Evolutionary conservation across 176 grass and related monocot species (phyloP), one percentile per base, ranked within the genome.

Genomic region (Bonia amplexicaulis): DNA sequence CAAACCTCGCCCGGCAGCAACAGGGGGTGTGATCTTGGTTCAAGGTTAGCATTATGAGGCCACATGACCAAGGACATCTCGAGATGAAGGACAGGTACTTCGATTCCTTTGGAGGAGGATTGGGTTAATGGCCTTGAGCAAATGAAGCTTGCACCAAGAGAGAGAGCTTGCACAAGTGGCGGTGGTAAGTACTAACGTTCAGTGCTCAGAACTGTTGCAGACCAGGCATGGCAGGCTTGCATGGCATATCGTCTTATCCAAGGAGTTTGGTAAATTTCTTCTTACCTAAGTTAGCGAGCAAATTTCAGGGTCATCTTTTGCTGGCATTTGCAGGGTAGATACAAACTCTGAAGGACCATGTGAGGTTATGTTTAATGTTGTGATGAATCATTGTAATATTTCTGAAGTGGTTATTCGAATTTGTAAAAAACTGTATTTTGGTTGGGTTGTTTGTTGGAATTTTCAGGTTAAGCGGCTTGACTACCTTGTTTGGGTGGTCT

Each of bases 51-150:
- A 87, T 74, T 23, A 83, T 83, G 27, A 78, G 70, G 61, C 16
- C 65, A 78, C 66, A 46, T 83, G 73, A 65, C 48, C 66, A 73
- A 39, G 61, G 79, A 54, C 77, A 81, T n/a, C 85, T 78, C 52
- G 16, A 78, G 62, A 20, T 61, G 27, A 22, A 82, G 29, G 57
- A 60, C 20, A 82, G 71, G 27, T 81, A 47, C 78, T 66, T 85
- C 57, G 60, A 66, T 66, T 72, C 69, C 22, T 67, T 55, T 61
- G 42, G 62, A 23, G 26, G 13, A 77, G 65, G 46, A 22, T 33
- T 77, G 86, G 86, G 72, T 71, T 63, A 19, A 69, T 77, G 64
- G 12, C 25, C 80, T 71, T 88, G 16, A 72, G 74, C 52, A 29
- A 27, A 84, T 45, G 73, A 66, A 74, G 45, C 37, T 84, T 81